phyloP scores from a whole-genome alignment of 2,329 filamentous ascomycete genomes.

The Fusarium sp. region DNA sequence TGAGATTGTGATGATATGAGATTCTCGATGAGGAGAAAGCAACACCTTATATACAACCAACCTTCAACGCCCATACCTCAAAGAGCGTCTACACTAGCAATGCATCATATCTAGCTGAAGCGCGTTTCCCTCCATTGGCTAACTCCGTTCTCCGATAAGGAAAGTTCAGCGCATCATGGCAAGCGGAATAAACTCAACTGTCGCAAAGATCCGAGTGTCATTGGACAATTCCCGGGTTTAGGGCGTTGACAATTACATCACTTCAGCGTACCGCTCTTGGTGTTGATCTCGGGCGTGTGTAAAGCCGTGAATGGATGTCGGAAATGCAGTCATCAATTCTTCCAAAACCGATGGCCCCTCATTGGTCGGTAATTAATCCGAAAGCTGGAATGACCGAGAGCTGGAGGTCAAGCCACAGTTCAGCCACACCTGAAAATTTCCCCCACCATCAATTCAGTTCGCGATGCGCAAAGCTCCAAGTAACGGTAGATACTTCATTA shows the following conservation, averaged over 20 bases:
- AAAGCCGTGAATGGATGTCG: constrained; percentile 24
- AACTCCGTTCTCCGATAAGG: background rate
- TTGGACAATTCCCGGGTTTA: constrained; percentile 12
- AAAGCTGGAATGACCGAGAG: constrained; percentile 6
- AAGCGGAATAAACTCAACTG: background rate
- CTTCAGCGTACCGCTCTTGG: background rate
- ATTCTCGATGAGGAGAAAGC: no score
- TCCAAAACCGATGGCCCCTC: constrained; percentile 33
- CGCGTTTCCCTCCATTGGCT: background rate
- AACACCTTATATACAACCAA: constrained; percentile 1
- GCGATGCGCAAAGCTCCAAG: constrained; percentile 1
- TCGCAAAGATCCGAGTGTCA: background rate
- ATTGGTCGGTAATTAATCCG: constrained; percentile 33
- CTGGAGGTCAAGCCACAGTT: constrained; percentile 23
- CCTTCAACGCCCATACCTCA: background rate
- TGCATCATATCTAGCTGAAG: background rate
- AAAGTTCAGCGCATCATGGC: background rate
- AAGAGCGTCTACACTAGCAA: background rate
- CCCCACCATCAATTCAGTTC: constrained; percentile 38
- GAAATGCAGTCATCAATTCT: constrained; percentile 23
- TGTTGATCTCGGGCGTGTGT: constrained; percentile 24
- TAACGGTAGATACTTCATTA: background rate
- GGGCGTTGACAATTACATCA: constrained; percentile 25
- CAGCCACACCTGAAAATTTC: constrained; percentile 41
- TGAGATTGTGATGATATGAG: background rate